A percentile compares a stretch with the other conserved stretches of the same genome.
Conservation (phyloP, 257 asterid species). For the Primulina eburnea region DNA sequence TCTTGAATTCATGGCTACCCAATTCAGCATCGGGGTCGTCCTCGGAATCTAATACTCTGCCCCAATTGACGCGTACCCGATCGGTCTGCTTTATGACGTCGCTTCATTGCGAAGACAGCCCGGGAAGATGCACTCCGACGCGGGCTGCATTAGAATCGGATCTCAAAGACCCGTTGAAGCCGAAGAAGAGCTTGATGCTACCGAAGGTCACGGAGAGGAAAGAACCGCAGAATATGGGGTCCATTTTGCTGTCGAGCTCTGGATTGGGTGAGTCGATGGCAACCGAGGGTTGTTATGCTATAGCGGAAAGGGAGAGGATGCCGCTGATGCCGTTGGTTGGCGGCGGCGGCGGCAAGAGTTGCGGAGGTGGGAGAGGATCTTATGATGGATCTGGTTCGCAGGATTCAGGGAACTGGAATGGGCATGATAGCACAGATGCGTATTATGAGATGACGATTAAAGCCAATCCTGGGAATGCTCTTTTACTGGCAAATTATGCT, state of each 20-base stretch:
- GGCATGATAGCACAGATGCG: slow-evolving; percentile 47
- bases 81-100: slow-evolving; percentile 41
- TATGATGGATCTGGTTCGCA: slow-evolving; percentile 36
- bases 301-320: slow-evolving; percentile 29
- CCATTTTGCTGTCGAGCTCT: slow-evolving; percentile 31
- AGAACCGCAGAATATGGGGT: slow-evolving; percentile 28
- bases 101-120: slow-evolving; percentile 30
- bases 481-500: slow-evolving; percentile 74
- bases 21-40: slow-evolving; percentile 35
- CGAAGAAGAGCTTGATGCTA: not conserved
- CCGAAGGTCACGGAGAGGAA: slow-evolving; percentile 31
- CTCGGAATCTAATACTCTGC: slow-evolving; percentile 48
- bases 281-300: slow-evolving; percentile 17
- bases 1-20: slow-evolving; percentile 52
- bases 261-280: slow-evolving; percentile 34
- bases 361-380: slow-evolving; percentile 49
- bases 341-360: slow-evolving; percentile 37
- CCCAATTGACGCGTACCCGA: slow-evolving; percentile 45
- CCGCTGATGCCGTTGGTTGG: slow-evolving; percentile 39
- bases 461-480: slow-evolving; percentile 67
- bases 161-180: slow-evolving; percentile 1
- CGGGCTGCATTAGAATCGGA: slow-evolving; percentile 38
- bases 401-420: slow-evolving; percentile 51
- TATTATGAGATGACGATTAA: slow-evolving; percentile 70
- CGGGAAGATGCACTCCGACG: slow-evolving; percentile 18